These are phyloP conservation scores for Trichophyton rubrum DNA, from an alignment of 2,329 filamentous ascomycete genomes.

Conservation along the genomic window DNA sequence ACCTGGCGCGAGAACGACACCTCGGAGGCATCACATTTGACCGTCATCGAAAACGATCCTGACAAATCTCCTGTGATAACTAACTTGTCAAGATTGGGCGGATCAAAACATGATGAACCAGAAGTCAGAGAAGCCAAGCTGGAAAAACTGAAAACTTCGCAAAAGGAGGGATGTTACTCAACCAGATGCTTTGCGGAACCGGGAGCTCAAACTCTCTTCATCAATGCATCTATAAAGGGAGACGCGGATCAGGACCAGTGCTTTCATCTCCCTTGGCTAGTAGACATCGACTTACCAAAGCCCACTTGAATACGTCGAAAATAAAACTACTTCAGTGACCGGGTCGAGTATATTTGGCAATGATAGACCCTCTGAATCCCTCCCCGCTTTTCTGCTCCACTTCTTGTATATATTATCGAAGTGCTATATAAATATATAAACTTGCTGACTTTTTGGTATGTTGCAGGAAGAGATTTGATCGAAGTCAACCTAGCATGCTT, in stretches of 20 bases:
- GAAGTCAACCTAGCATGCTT: too few species aligned
- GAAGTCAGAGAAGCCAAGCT: background rate
- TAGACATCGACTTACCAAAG: background rate
- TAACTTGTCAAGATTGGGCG: background rate
- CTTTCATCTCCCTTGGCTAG: background rate
- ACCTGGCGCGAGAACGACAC: slow-evolving; percentile 34
- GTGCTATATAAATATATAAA: too few species aligned
- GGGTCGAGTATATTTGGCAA: too few species aligned
- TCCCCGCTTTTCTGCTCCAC: too few species aligned
- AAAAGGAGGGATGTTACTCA: background rate
- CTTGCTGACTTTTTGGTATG: too few species aligned
- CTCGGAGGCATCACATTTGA: slow-evolving; percentile 35
- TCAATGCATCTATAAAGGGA: background rate
- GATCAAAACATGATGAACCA: background rate
- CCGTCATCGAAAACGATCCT: slow-evolving; percentile 32
- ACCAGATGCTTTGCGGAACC: background rate
- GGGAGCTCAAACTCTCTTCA: background rate
- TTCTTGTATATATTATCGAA: too few species aligned
- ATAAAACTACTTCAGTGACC: too few species aligned
- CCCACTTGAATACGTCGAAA: background rate
- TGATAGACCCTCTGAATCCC: too few species aligned
- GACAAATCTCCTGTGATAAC: slow-evolving; percentile 20
- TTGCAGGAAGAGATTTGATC: too few species aligned
- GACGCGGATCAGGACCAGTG: background rate
- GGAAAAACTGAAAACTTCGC: background rate